Percentiles rank a stretch among this genome's conserved stretches.
These are phyloP conservation scores for Benincasa hispida DNA, from an alignment of 306 rosid genomes.

Conservation along the genomic window DNA sequence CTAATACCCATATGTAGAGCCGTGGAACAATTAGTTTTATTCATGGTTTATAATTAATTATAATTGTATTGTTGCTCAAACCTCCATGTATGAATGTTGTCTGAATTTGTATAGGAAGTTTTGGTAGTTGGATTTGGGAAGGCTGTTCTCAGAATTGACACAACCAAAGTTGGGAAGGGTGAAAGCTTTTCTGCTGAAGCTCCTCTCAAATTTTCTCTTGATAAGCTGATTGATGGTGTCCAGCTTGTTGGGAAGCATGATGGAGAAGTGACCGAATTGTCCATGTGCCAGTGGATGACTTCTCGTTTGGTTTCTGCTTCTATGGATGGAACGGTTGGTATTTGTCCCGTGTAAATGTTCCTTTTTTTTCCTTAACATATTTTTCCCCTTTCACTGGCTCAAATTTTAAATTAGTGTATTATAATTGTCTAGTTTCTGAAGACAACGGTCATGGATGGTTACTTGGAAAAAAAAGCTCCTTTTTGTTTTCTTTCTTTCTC, in stretches of 20 bases:
- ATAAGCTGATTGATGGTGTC: conserved; percentile 84
- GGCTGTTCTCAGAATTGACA: conserved; percentile 74
- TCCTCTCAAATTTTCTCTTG: conserved; percentile 66
- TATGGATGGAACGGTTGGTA: conserved; percentile 86
- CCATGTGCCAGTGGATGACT: conserved; percentile 99
- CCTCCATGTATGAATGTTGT: conserved; percentile 7
- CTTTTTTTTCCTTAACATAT: too few species aligned
- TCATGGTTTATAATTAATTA: background rate
- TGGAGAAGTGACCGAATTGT: conserved; percentile 86
- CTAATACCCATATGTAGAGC: background rate
- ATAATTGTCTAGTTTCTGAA: too few species aligned
- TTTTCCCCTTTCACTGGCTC: too few species aligned
- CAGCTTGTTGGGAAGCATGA: conserved; percentile 92
- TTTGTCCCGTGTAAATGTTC: too few species aligned
- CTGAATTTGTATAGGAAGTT: conserved; percentile 49
- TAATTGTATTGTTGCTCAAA: conserved; percentile 3
- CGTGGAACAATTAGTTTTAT: background rate
- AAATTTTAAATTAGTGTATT: too few species aligned
- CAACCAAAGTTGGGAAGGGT: conserved; percentile 76
- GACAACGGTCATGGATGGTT: background rate
- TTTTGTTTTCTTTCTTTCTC: background rate
- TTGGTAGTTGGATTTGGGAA: conserved; percentile 87
- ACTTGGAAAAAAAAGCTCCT: background rate
- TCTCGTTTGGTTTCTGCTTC: conserved; percentile 93
- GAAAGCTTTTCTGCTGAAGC: conserved; percentile 60